Base-by-base conservation (phyloP, 495 filamentous ascomycete genomes). In the Podospora bellae-mahoneyi region DNA sequence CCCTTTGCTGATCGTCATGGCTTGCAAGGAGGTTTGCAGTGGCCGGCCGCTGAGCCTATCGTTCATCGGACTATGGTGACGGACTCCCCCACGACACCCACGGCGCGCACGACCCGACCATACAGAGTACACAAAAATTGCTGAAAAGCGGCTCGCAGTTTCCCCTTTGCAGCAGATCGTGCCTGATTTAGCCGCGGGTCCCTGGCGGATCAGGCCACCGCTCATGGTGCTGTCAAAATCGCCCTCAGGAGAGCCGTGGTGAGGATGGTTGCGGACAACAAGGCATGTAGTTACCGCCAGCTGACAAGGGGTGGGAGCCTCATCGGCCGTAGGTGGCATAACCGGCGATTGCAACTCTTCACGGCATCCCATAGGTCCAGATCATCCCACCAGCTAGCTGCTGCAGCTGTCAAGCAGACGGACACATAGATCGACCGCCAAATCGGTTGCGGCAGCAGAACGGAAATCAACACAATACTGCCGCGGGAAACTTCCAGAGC, bases 171-270 rank as follows among this genome's bases (percentile, higher is more conserved):
- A 68, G 68, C 73, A 68, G 72, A 72, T 71, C 73, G 71, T 57
- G 61, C 65, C 71, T 58, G 69, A 73, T 73, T 73, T 75, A 73
- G 73, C 73, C 73, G 73, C 69, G 67, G 68, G 39, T 54, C 39
- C 27, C 32, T 66, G 55, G 57, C 2, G 23, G 27, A 69, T 70
- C 67, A 71, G 67, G 69, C 69, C 70, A 70, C 64, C 10, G 5
- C 55, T 58, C n/a, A 58, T 3, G 55, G 7, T 58, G 55, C 23
- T 58, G n/a, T 9, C 39, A 48, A 48, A 48, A 48, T 48, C 39
- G 39, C 39, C 39, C 2, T 10, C 39, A 19, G 6, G 55, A 19
- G 13, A 58, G 15, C 16, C 9, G 6, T 58, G 55, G 3, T 0
- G 55, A 23, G 18, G 19, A 26, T 58, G n/a, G 55, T 58, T 58